Conservation (phyloP, 2,329 filamentous ascomycete genomes). For the Ascocoryne sarcoides region DNA sequence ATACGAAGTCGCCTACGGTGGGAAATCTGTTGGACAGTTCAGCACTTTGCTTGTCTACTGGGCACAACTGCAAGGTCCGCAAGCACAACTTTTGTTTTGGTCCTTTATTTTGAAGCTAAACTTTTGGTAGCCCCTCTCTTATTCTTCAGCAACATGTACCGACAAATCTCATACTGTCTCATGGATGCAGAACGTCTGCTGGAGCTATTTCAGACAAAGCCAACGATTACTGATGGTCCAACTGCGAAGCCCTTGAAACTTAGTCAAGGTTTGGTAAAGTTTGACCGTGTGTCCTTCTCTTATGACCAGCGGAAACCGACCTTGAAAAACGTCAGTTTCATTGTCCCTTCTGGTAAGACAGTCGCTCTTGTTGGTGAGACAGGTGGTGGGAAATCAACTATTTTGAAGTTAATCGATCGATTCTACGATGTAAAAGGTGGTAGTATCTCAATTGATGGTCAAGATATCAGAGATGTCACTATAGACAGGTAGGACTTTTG, state of each 20-base stretch:
- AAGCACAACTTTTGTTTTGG: conserved; percentile 6
- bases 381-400: conserved; percentile 36
- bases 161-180: conserved; percentile 43
- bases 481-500: conserved; percentile 40
- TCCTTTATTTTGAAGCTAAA: conserved; percentile 16
- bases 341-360: conserved; percentile 30
- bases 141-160: conserved; percentile 34
- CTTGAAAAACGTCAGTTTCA: conserved; percentile 29
- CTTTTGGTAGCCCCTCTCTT: conserved; percentile 28
- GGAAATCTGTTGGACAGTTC: conserved; percentile 48
- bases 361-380: conserved; percentile 39
- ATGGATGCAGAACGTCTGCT: conserved; percentile 57
- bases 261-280: conserved; percentile 28
- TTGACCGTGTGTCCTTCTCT: conserved; percentile 30
- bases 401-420: conserved; percentile 36
- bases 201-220: conserved; percentile 47
- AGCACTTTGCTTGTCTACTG: conserved; percentile 60
- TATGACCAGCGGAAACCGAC: conserved; percentile 29
- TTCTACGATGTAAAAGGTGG: conserved; percentile 38
- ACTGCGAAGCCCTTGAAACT: conserved; percentile 37
- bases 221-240: conserved; percentile 42
- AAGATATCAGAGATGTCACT: conserved; percentile 29
- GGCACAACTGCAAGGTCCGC: conserved; percentile 37
- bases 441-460: conserved; percentile 31
- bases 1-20: conserved; percentile 30